Conservation (phyloP, 2,329 filamentous ascomycete genomes). For the Fusarium virguliforme region DNA sequence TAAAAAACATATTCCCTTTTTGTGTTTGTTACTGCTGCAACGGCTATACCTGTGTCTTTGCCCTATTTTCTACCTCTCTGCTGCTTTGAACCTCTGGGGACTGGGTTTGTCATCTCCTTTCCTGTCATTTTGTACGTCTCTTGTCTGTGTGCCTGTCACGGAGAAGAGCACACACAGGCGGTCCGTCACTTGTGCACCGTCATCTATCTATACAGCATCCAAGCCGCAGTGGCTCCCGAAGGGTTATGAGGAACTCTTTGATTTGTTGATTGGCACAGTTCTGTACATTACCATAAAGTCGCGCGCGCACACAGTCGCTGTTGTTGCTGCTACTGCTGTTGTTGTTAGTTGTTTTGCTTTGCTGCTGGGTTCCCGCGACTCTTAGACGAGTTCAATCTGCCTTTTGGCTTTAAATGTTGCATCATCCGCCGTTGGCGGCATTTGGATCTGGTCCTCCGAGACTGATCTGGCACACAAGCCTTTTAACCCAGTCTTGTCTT, state of each 20-base stretch:
- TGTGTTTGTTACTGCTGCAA: conserved; percentile 15
- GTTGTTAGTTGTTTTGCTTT: conserved; percentile 56
- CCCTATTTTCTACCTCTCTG: conserved; percentile 13
- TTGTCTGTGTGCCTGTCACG: conserved; percentile 30
- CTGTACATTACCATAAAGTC: conserved; percentile 72
- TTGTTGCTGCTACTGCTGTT: conserved; percentile 45
- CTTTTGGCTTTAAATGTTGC: conserved; percentile 54
- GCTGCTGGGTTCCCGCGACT: conserved; percentile 54
- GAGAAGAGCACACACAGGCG: conserved; percentile 48
- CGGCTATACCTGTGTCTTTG: conserved; percentile 50
- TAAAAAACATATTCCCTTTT: conserved; percentile 43
- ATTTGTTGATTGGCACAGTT: conserved; percentile 59
- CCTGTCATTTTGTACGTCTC: conserved; percentile 30
- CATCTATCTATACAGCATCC: conserved; percentile 50
- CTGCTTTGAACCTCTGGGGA: conserved; percentile 38
- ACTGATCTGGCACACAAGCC: conserved; percentile 24
- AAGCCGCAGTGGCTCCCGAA: conserved; percentile 52
- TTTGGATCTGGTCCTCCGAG: conserved; percentile 42
- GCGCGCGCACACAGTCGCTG: conserved; percentile 62
- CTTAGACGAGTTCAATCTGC: conserved; percentile 58
- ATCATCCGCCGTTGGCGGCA: conserved; percentile 50
- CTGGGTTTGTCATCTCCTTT: conserved; percentile 54
- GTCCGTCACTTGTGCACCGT: conserved; percentile 48
- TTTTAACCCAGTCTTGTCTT: conserved; percentile 40
- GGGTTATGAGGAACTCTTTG: conserved; percentile 59